Conservation (phyloP, 2,329 filamentous ascomycete species). For the Malbranchea zuffiana region DNA sequence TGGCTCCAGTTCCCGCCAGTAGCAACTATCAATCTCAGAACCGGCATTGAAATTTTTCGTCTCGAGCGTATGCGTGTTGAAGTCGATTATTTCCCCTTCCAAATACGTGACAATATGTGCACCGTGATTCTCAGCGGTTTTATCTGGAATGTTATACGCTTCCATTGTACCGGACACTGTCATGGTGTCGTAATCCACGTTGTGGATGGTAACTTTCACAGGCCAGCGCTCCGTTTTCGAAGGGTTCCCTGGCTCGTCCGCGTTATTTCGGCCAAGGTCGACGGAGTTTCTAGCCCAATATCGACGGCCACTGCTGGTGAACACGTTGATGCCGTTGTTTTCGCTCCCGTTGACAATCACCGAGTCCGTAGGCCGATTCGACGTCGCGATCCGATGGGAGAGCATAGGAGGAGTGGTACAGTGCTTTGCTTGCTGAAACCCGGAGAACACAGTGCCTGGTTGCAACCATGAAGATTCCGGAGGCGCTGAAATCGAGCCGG, state of each 20-base stretch:
- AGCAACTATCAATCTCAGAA: slow-evolving; percentile 37
- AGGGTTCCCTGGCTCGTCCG: slow-evolving; percentile 10
- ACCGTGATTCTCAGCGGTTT: slow-evolving; percentile 32
- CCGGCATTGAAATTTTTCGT: slow-evolving; percentile 39
- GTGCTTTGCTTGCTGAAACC: slow-evolving; percentile 48
- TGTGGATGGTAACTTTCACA: slow-evolving; percentile 55
- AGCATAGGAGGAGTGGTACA: slow-evolving; percentile 20
- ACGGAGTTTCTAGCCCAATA: slow-evolving; percentile 25
- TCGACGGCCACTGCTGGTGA: slow-evolving; percentile 28
- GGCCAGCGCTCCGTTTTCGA: slow-evolving; percentile 51
- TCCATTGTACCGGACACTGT: slow-evolving; percentile 58
- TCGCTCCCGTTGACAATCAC: slow-evolving; percentile 29
- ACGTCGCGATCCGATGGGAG: slow-evolving; percentile 22
- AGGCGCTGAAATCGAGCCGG: slow-evolving; percentile 40
- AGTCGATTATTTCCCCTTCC: slow-evolving; percentile 59
- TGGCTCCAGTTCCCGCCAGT: slow-evolving; percentile 40
- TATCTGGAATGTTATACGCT: slow-evolving; percentile 54
- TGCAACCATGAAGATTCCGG: slow-evolving; percentile 51
- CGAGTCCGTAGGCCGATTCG: slow-evolving; percentile 23
- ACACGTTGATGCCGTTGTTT: slow-evolving; percentile 25
- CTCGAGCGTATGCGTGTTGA: slow-evolving; percentile 40
- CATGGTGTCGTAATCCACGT: slow-evolving; percentile 50
- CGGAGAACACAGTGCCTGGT: slow-evolving; percentile 50
- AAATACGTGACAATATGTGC: slow-evolving; percentile 46
- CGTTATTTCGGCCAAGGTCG: slow-evolving; percentile 14